Conservation (phyloP, 495 filamentous ascomycete genomes). For the Penicillium soppii region DNA sequence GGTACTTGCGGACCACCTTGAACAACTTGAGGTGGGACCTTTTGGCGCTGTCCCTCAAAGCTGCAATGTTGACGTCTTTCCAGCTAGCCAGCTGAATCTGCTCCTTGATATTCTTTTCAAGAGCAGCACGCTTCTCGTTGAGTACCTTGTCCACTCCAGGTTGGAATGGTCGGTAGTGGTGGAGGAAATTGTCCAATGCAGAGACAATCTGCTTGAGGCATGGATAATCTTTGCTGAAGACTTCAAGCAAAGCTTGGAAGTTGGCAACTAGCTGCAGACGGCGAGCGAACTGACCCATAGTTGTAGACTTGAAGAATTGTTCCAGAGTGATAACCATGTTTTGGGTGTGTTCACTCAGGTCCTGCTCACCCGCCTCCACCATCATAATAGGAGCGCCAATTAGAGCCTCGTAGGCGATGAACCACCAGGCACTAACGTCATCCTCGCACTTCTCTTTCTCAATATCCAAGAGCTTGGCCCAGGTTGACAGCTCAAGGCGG, state of each 20-base stretch:
- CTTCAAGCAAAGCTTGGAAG: constrained; percentile 52
- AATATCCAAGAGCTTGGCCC: constrained; percentile 84
- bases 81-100: constrained; percentile 86
- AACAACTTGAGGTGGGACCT: constrained; percentile 90
- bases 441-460: constrained; percentile 72
- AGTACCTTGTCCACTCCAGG: constrained; percentile 60
- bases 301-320: constrained; percentile 70
- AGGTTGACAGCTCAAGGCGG: constrained; percentile 84
- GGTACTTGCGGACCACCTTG: constrained; percentile 85
- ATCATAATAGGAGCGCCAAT: constrained; percentile 70
- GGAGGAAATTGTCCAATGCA: constrained; percentile 75
- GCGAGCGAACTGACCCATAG: constrained; percentile 73
- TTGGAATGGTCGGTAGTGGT: constrained; percentile 68
- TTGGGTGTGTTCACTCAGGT: constrained; percentile 61
- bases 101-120: constrained; percentile 87
- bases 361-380: constrained; percentile 50
- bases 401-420: constrained; percentile 86
- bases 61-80: constrained; percentile 94
- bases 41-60: constrained; percentile 80
- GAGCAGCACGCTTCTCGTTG: constrained; percentile 55
- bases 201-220: constrained; percentile 49
- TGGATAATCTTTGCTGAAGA: constrained; percentile 55
- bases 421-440: constrained; percentile 91
- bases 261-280: constrained; percentile 71
- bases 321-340: constrained; percentile 70